A percentile compares a stretch with the other conserved stretches of the same genome.
These are phyloP conservation scores for Syzygium aromaticum DNA, from an alignment of 345 rosid species.

Conservation along the genomic window DNA sequence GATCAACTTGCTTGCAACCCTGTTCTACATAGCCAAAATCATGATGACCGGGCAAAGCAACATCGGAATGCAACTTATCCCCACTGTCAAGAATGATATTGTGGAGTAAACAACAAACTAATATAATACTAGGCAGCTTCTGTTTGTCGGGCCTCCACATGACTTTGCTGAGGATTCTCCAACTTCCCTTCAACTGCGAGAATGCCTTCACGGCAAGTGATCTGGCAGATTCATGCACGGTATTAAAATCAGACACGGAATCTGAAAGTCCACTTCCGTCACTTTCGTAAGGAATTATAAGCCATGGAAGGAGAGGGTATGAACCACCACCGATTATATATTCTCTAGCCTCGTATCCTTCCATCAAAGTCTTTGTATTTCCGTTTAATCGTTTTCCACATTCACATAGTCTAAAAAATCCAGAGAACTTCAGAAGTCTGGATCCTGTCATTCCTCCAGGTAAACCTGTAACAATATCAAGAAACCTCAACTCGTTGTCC, in stretches of 20 bases:
- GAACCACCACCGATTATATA: slow-evolving; percentile 69
- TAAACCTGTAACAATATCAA: slow-evolving; percentile 92
- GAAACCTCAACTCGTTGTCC: slow-evolving; percentile 86
- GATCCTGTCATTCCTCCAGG: slow-evolving; percentile 82
- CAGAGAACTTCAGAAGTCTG: slow-evolving; percentile 61
- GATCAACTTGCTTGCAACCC: slow-evolving; percentile 54
- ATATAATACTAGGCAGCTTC: slow-evolving; percentile 77
- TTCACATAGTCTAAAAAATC: slow-evolving; percentile 68
- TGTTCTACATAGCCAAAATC: slow-evolving; percentile 66
- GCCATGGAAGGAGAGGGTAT: slow-evolving; percentile 92
- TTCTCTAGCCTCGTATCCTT: slow-evolving; percentile 45
- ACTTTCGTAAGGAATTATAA: slow-evolving; percentile 57
- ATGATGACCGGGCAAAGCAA: slow-evolving; percentile 59
- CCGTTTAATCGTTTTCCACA: slow-evolving; percentile 58
- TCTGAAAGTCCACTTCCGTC: slow-evolving; percentile 11
- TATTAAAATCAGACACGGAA: slow-evolving; percentile 34
- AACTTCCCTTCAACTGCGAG: slow-evolving; percentile 74
- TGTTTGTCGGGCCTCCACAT: slow-evolving; percentile 97
- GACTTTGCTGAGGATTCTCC: slow-evolving; percentile 91
- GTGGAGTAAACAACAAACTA: slow-evolving; percentile 84
- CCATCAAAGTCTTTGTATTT: slow-evolving; percentile 21
- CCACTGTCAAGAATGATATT: slow-evolving; percentile 73
- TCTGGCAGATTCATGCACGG: slow-evolving; percentile 54
- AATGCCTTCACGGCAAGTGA: slow-evolving; percentile 60
- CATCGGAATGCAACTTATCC: slow-evolving; percentile 61